Base-by-base conservation (phyloP, 768 basidiomycete species). In the Collybia mongolica region DNA sequence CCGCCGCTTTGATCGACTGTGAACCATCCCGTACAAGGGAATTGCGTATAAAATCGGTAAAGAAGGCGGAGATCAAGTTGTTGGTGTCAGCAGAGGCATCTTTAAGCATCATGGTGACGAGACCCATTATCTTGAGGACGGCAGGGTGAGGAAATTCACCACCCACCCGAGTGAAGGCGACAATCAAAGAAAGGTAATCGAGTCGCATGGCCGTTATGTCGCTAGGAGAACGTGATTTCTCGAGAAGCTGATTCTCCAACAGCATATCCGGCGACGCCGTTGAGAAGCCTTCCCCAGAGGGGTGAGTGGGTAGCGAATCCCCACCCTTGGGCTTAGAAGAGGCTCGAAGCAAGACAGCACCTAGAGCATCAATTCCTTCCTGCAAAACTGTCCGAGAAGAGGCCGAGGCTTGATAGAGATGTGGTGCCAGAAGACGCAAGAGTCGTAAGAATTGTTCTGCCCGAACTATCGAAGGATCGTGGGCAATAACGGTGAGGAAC, bases 401-500 rank as follows among this genome's bases (percentile, higher is more conserved):
- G 1, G 67, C 62, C 0, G 86, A 84, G 4, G 73, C 71, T 42
- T 83, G 68, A 60, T 83, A 86, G 5, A 90, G 66, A 48, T 76
- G 62, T 3, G 84, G 82, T 0, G 78, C 66, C 41, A 88, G 66
- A 36, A 75, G 70, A 8, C 81, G 78, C 15, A 92, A 70, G 22
- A 88, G 69, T 4, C 74, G 73, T 37, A 92, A 67, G 66, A 90
- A 90, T 47, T 84, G 75, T 54, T 89, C 80, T 2, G 88, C 84
- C 18, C 88, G 82, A 19, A 79, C 65, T 41, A 83, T 83, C 4
- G 77, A 72, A 14, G 84, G 75, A 61, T 90, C 84, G 55, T 90
- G 84, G 5, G 87, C 88, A 47, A 92, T 88, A 51, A 92, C 84
- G 1, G 89, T 91, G 24, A 90, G 73, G 60, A 90, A 82, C 6